Evolutionary conservation across 441 rosid species (phyloP).

Genomic region (Aquilaria agallochum): DNA sequence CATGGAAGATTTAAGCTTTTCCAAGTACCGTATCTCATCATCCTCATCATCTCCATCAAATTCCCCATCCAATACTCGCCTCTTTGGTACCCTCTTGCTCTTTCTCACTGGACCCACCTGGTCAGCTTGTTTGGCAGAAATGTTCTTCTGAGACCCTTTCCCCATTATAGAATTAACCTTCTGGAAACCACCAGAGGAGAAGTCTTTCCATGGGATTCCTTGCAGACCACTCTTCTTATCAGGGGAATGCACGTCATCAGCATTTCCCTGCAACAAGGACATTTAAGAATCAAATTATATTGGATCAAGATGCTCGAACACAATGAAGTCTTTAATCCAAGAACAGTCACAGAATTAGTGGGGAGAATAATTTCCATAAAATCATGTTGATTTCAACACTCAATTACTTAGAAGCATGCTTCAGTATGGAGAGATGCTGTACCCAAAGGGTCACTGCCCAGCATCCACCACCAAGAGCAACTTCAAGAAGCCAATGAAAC

Average conservation of each 20-base stretch:
- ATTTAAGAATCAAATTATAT: slow-evolving; percentile 14
- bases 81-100: slow-evolving; percentile 81
- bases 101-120: slow-evolving; percentile 62
- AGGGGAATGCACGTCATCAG: slow-evolving; percentile 38
- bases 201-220: slow-evolving; percentile 80
- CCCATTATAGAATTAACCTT: slow-evolving; percentile 50
- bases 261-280: slow-evolving; percentile 51
- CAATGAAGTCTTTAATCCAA: too few species aligned
- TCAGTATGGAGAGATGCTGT: too few species aligned
- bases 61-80: slow-evolving; percentile 55
- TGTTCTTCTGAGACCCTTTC: slow-evolving; percentile 36
- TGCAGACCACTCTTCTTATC: slow-evolving; percentile 59
- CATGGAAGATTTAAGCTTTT: slow-evolving; percentile 60
- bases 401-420: too few species aligned
- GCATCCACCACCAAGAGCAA: too few species aligned
- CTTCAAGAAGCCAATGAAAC: too few species aligned
- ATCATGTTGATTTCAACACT: too few species aligned
- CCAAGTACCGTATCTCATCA: slow-evolving; percentile 81
- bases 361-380: too few species aligned
- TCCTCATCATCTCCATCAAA: slow-evolving; percentile 62
- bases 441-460: too few species aligned
- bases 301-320: background rate
- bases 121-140: slow-evolving; percentile 43
- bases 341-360: too few species aligned
- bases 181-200: slow-evolving; percentile 51